phyloP scores from a whole-genome alignment of 192 early-diverging fungal species.

The Umbelopsis vinacea region DNA sequence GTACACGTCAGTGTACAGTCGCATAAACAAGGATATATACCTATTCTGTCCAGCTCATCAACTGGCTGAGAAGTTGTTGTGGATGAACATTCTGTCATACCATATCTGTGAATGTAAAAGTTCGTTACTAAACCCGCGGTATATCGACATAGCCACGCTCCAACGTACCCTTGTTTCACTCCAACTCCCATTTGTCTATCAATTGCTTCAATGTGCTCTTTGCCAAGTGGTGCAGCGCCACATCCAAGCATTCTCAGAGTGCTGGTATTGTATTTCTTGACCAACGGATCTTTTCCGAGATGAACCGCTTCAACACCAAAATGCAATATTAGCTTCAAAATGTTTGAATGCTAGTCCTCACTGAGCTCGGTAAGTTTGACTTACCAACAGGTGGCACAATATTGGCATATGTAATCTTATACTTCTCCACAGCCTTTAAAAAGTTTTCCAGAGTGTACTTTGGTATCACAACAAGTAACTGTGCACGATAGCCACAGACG shows the following conservation, averaged over 20 bases:
- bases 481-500: slow-evolving; percentile 50
- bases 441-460: slow-evolving; percentile 75
- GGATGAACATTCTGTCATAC: slow-evolving; percentile 60
- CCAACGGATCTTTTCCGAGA: slow-evolving; percentile 76
- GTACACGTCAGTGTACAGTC: too few species aligned
- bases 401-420: slow-evolving; percentile 62
- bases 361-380: not conserved
- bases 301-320: slow-evolving; percentile 62
- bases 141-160: too few species aligned
- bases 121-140: not conserved
- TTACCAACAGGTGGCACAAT: slow-evolving; percentile 43
- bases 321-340: slow-evolving; percentile 44
- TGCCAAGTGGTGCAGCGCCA: slow-evolving; percentile 84
- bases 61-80: slow-evolving; percentile 3
- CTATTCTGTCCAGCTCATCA: slow-evolving; percentile 9
- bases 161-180: slow-evolving; percentile 40
- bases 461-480: slow-evolving; percentile 70
- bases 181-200: slow-evolving; percentile 49
- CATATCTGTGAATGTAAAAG: slow-evolving; percentile 51
- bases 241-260: slow-evolving; percentile 67
- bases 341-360: not conserved
- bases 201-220: slow-evolving; percentile 65
- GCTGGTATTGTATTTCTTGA: slow-evolving; percentile 71
- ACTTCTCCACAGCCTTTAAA: slow-evolving; percentile 66
- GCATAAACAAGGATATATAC: not conserved